A percentile compares a stretch with the other conserved stretches of the same genome.
Evolutionary conservation across 345 rosid genomes (phyloP).

Genomic region (Hibiscus mutabilis): DNA sequence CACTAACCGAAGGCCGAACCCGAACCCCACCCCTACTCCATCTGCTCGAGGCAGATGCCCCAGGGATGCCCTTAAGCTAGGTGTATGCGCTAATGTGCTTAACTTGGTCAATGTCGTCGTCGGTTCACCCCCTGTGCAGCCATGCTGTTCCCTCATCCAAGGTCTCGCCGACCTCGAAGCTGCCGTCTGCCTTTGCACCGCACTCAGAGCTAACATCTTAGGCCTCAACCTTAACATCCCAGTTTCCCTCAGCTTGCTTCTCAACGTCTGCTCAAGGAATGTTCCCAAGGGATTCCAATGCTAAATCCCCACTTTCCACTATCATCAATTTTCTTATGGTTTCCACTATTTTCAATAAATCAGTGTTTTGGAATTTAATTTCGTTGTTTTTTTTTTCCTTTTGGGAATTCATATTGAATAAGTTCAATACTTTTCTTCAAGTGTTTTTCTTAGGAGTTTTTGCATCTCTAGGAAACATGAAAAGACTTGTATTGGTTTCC

Average conservation of each 20-base stretch:
- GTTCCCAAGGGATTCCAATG: slow-evolving; percentile 44
- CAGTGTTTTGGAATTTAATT: not conserved
- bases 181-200: slow-evolving; percentile 61
- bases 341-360: not conserved
- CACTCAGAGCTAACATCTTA: slow-evolving; percentile 41
- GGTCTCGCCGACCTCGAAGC: slow-evolving; percentile 56
- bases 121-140: slow-evolving; percentile 33
- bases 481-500: not conserved
- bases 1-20: slow-evolving; percentile 18
- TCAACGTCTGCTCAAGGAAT: slow-evolving; percentile 45
- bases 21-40: slow-evolving; percentile 24
- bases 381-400: not conserved
- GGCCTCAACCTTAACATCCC: slow-evolving; percentile 52
- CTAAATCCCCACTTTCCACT: slow-evolving; percentile 1
- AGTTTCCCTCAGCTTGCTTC: slow-evolving; percentile 43
- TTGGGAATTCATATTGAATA: too few species aligned
- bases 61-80: slow-evolving; percentile 43
- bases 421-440: too few species aligned
- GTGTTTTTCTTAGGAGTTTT: too few species aligned
- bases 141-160: slow-evolving; percentile 46
- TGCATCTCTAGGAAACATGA: too few species aligned
- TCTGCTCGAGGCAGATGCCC: slow-evolving; percentile 27
- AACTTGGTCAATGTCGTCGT: slow-evolving; percentile 24
- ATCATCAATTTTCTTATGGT: not conserved
- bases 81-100: slow-evolving; percentile 42